Evolutionary conservation across 78 protist species (phyloP).

Genomic region (Chrysochromulina tobinii): DNA sequence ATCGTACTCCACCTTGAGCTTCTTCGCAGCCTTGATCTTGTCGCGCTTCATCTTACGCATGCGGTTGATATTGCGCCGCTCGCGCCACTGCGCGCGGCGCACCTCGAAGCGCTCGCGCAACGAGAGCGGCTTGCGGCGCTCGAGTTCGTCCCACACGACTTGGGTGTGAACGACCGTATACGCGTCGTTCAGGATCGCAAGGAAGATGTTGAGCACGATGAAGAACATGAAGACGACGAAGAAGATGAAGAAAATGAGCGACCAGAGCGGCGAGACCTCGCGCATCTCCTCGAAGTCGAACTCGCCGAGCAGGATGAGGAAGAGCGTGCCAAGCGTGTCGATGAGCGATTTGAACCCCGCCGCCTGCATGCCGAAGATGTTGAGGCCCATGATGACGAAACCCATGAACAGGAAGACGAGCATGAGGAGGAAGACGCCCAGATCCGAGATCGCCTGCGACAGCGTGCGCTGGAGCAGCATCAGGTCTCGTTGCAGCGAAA

Average conservation of each 20-base stretch:
- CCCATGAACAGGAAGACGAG: background rate
- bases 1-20: too few species aligned
- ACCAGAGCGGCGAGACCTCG: background rate
- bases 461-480: too few species aligned
- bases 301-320: background rate
- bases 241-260: background rate
- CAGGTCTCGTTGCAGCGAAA: too few species aligned
- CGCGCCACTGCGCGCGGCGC: too few species aligned
- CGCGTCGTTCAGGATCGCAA: background rate
- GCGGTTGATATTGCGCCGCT: too few species aligned
- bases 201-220: background rate
- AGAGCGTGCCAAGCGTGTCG: background rate
- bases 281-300: background rate
- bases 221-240: background rate
- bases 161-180: background rate
- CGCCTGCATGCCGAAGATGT: background rate
- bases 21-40: too few species aligned
- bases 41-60: too few species aligned
- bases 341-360: background rate
- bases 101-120: too few species aligned
- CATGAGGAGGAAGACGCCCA: background rate
- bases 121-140: too few species aligned
- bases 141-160: background rate
- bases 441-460: background rate
- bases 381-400: background rate